Percentiles rank a stretch among this genome's conserved stretches.
Evolutionary conservation across 2,329 filamentous ascomycete species (phyloP).

Genomic region (Cladobotryum protrusum): DNA sequence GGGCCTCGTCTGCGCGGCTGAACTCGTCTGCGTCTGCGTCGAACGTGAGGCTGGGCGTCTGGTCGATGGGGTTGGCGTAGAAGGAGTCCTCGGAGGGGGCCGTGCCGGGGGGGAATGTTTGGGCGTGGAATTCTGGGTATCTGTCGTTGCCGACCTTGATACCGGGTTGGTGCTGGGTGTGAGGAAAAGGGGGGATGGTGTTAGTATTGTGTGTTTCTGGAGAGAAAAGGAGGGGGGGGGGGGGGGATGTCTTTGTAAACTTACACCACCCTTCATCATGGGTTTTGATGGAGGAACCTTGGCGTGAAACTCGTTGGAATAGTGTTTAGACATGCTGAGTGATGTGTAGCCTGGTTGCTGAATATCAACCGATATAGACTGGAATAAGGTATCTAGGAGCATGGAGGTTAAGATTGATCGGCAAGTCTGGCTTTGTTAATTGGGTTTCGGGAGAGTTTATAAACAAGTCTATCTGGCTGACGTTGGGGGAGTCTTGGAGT

Average conservation of each 20-base stretch:
- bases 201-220: neutral
- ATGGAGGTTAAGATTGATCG: no score
- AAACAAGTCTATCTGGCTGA: no score
- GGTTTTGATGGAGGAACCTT: constrained; percentile 4
- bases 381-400: no score
- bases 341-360: neutral
- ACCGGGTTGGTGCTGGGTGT: constrained; percentile 59
- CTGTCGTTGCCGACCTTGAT: constrained; percentile 53
- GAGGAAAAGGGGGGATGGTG: neutral
- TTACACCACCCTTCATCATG: constrained; percentile 13
- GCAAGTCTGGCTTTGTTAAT: no score
- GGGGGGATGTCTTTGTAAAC: neutral
- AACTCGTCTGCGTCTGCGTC: constrained; percentile 21
- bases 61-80: constrained; percentile 31
- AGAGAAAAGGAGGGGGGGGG: neutral
- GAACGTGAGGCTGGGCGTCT: constrained; percentile 31
- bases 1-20: constrained; percentile 21
- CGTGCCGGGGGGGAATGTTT: constrained; percentile 56
- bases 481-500: no score
- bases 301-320: constrained; percentile 6
- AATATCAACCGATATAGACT: no score
- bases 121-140: constrained; percentile 55
- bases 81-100: constrained; percentile 46
- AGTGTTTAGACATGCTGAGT: neutral
- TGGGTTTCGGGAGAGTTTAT: no score